Evolutionary conservation across 352 stramenopile species (phyloP), one percentile per base, ranked within the genome.

Genomic region (Phytophthora pini): DNA sequence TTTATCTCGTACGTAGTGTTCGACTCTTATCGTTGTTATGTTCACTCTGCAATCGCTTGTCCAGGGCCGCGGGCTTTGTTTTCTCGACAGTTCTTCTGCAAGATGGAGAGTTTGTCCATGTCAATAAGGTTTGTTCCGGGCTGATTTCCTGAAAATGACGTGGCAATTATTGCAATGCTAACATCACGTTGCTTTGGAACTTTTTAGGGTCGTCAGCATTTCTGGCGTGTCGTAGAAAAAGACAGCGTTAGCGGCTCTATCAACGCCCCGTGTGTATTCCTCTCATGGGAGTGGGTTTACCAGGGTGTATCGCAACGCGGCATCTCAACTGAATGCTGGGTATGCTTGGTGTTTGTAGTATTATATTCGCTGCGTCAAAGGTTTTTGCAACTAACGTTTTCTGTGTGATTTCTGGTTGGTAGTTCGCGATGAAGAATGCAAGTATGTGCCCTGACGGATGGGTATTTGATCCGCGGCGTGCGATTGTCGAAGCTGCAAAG

Each of bases 271-370:
- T 91, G 85, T 44, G 83, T 93, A 32, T 93, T 93, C 48, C 68
- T 95, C 27, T 90, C 82, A 0, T 95, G 87, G 87, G 84, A 95
- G 40, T 95, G 87, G 87, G 79, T 93, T 5, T 95, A 91, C 58
- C 87, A 95, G 47, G 87, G 87, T 49, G 87, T 93, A 40, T 92
- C 87, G 0, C 83, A 91, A 47, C 81, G 76, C 13, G 84, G 87
- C 6, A 93, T 95, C 51, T 91, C 82, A 4, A 89, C 81, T 9
- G 85, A 93, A 61, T 93, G 85, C 70, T 93, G 85, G 85, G 84
- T 91, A 76, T 29, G 73, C 29, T 12, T 22, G 1, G 12, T 43
- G 8, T 10, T 10, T 34, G 29, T 13, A 36, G 29, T 13, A 36
- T 36, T 36, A 13, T 13, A 36, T 36, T 36, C 10, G 8, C 31